Evolutionary conservation across 805 yeast genomes (phyloP), one percentile per base, ranked within the genome.

Genomic region (Barnettozyma vustinii): DNA sequence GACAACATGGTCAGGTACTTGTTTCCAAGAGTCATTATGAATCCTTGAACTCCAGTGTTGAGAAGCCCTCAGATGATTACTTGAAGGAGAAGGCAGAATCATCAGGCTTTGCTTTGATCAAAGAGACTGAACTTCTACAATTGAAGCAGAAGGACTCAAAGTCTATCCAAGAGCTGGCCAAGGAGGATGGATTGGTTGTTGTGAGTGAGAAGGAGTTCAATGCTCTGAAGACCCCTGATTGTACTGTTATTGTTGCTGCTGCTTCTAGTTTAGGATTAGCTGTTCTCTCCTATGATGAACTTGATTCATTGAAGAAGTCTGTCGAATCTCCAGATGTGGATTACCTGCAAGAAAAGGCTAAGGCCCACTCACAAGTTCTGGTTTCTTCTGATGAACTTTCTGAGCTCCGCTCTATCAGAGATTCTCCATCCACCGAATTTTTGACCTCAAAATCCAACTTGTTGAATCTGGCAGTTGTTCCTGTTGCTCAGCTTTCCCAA

Each of bases 1-100:
- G 45, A 33, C 46, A 50, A 1, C 51, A 58, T 35, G 61, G 60
- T 20, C 56, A 59, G 35, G 52, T 52, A 36, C 48, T 68, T 23
- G 50, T 69, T 7, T 50, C 57, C 16, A 49, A 47, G n/a, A 51
- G 52, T 9, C 63, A 63, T 16, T 56, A 60, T 27, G 55, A 60
- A 33, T 45, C 48, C 1, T 44, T 67, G 37, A 52, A 58, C 20
- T 23, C 52, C 1, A 41, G 41, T 13, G 3, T 42, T 39, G 48
- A 43, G 5, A 33, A 40, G n/a, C 54, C 54, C 18, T 42, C 52
- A 37, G 43, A 41, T 18, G 52, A 51, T 1, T 44, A 23, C 12
- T 23, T 53, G 40, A 33, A 21, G 13, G 47, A 46, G 15, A 44
- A 51, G 15, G 46, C 45, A 19, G 35, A 20, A 5, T 13, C 12